Evolutionary conservation across 2,329 filamentous ascomycete genomes (phyloP).

Genomic region (Xylaria multiplex): DNA sequence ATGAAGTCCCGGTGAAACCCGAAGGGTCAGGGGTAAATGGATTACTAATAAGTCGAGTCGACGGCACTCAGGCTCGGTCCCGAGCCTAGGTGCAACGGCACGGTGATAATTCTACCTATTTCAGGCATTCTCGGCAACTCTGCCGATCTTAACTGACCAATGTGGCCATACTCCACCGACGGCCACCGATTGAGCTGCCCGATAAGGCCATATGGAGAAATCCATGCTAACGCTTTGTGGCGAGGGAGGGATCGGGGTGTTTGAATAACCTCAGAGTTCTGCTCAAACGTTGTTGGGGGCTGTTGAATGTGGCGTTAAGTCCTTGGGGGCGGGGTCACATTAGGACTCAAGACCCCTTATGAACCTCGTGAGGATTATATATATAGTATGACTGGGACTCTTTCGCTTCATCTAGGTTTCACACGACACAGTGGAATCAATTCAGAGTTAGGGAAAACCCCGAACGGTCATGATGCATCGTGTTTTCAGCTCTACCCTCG

Average conservation of each 20-base stretch:
- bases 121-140: background rate
- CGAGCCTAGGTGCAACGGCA: background rate
- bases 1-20: background rate
- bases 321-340: background rate
- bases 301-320: background rate
- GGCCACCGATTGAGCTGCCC: slow-evolving; percentile 23
- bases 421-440: background rate
- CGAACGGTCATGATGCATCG: slow-evolving; percentile 20
- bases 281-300: background rate
- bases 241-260: background rate
- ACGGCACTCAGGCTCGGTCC: background rate
- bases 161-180: slow-evolving; percentile 15
- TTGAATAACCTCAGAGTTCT: slow-evolving; percentile 19
- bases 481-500: slow-evolving; percentile 35
- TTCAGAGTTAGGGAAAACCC: background rate
- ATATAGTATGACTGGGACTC: background rate
- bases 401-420: background rate
- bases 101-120: background rate
- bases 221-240: background rate
- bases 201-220: slow-evolving; percentile 6
- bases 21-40: slow-evolving; percentile 13
- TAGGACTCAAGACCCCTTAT: background rate
- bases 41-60: background rate
- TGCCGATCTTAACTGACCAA: slow-evolving; percentile 25
- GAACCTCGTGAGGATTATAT: background rate